These are phyloP conservation scores for Chenopodium suecicum DNA, from an alignment of 148 eudicot genomes.

Conservation along the genomic window DNA sequence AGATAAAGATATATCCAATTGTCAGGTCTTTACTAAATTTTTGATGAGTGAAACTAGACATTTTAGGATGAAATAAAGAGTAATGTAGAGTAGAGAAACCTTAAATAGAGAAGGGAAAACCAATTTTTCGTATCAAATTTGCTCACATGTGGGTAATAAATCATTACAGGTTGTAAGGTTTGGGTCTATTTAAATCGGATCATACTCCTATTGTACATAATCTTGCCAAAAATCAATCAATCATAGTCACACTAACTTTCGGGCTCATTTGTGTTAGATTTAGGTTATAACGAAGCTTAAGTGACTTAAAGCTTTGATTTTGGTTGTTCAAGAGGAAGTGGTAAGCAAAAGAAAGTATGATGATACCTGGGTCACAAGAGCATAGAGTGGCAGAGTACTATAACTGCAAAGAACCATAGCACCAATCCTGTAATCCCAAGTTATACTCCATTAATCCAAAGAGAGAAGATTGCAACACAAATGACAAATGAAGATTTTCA, in stretches of 20 bases:
- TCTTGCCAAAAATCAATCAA: not conserved
- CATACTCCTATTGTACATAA: too few relatives aligned
- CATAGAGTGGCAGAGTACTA: conserved; percentile 78
- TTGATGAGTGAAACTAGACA: not conserved
- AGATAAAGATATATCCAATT: not conserved
- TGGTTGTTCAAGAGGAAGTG: not conserved
- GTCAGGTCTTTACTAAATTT: not conserved
- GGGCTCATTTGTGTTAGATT: not conserved
- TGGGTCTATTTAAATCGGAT: too few relatives aligned
- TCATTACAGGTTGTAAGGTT: not conserved
- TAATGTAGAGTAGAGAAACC: not conserved
- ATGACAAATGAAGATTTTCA: not conserved
- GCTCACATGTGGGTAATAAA: not conserved
- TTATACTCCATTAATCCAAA: not conserved
- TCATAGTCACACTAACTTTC: not conserved
- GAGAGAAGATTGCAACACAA: not conserved
- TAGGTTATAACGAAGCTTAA: not conserved
- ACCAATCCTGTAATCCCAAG: conserved; percentile 43
- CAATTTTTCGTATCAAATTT: too few relatives aligned
- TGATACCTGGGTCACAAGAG: conserved; percentile 77
- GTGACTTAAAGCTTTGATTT: not conserved
- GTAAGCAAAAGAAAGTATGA: not conserved
- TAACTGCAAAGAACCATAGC: conserved; percentile 75
- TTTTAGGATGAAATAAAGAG: not conserved
- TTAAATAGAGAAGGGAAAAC: not conserved